A percentile compares a stretch with the other conserved stretches of the same genome.
These are phyloP conservation scores for Mycosphaerella sp. DNA, from an alignment of 2,329 filamentous ascomycete genomes.

Conservation along the genomic window DNA sequence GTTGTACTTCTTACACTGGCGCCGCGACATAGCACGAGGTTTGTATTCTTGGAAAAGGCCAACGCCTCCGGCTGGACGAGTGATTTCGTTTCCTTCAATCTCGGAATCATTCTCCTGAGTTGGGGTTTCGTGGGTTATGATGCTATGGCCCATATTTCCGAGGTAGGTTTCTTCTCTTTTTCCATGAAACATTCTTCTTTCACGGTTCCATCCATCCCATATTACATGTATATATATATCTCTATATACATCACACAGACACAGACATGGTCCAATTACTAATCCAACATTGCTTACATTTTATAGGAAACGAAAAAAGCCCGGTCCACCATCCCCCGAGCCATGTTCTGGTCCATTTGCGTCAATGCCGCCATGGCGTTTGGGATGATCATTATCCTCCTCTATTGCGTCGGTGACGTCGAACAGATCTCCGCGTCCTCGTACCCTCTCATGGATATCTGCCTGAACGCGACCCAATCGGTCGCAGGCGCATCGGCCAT, in stretches of 20 bases:
- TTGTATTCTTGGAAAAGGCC: constrained; percentile 21
- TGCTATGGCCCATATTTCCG: too few relatives aligned
- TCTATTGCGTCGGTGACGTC: constrained; percentile 21
- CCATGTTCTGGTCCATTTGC: constrained; percentile 23
- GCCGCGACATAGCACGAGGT: constrained; percentile 17
- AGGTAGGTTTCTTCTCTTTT: too few relatives aligned
- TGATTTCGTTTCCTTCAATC: constrained; percentile 23
- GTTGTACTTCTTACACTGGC: constrained; percentile 20
- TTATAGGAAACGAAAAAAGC: constrained; percentile 21
- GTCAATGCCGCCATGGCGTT: constrained; percentile 23
- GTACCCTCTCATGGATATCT: constrained; percentile 22
- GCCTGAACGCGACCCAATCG: constrained; percentile 21
- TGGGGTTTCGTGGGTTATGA: constrained; percentile 25
- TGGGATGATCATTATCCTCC: constrained; percentile 20
- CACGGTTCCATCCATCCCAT: too few relatives aligned
- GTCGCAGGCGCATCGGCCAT: constrained; percentile 19
- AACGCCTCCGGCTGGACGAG: constrained; percentile 24
- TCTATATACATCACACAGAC: too few relatives aligned
- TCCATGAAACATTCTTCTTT: too few relatives aligned
- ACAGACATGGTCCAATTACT: background rate
- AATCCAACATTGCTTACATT: constrained; percentile 17
- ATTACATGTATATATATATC: too few relatives aligned
- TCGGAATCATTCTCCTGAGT: constrained; percentile 19
- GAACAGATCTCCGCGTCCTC: constrained; percentile 18
- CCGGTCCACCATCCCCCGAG: constrained; percentile 19